Evolutionary conservation across 805 yeast species (phyloP), one percentile per base, ranked within the genome.

Genomic region (Zygoascus tannicola): DNA sequence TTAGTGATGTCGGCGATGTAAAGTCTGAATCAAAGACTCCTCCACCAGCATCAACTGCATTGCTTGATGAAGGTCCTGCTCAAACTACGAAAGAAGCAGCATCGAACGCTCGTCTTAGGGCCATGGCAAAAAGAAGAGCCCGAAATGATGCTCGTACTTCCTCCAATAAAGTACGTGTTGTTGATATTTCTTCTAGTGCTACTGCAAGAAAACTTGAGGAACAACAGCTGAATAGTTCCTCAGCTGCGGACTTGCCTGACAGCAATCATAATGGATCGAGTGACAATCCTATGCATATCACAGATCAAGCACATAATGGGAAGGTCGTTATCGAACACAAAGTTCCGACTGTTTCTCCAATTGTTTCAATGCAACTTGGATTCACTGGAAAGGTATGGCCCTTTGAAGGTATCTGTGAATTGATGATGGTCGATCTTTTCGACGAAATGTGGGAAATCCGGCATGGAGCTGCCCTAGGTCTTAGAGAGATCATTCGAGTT

Each of bases 381-480:
- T 80, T 78, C 14, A 78, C 82, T 0, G 85, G 85, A 4, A 69
- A 80, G 33, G 81, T 85, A 0, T 92, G 97, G 97, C 94, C 86
- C 43, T 85, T 88, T 54, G 96, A 88, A 68, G 95, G 96, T 16
- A 80, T 90, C 10, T 87, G 81, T 62, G 97, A 85, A 58, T 66
- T 87, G 19, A 64, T 92, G 32, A 65, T 86, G 47, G 76, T 76
- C 33, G 95, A 87, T 54, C 64, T 92, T 46, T 85, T 85, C 58
- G 80, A 81, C 48, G 94, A 85, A 34, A 70, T 72, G 35, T 92
- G 99, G 99, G 97, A 92, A 65, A 72, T 81, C 14, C 76, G 99
- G 53, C 99, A 92, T 64, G 99, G 98, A 30, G 87, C 97, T 0
- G 84, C 94, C 2, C 71, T 92, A 55, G 97, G 97, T 0, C 66